A percentile compares a stretch with the other conserved stretches of the same genome.
Evolutionary conservation across 129 eudicot species (phyloP).

Genomic region (Erigeron canadensis): DNA sequence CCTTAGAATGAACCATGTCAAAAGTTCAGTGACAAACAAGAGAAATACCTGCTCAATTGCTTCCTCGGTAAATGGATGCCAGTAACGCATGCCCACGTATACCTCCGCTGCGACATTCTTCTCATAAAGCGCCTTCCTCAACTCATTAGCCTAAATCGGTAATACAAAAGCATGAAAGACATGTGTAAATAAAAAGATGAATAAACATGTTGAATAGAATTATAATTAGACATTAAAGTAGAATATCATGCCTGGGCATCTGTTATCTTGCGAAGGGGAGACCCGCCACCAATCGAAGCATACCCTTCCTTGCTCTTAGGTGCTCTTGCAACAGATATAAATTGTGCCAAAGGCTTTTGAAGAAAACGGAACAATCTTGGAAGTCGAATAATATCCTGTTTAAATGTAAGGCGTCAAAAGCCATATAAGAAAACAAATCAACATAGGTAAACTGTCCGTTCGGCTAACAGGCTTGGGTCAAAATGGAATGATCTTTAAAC

Average conservation of each 20-base stretch:
- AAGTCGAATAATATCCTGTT: slow-evolving; percentile 91
- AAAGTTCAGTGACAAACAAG: not conserved
- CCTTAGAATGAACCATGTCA: not conserved
- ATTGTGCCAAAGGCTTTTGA: slow-evolving; percentile 95
- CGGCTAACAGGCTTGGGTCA: not conserved
- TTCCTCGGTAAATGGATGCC: slow-evolving; percentile 99
- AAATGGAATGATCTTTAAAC: not conserved
- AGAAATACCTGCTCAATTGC: slow-evolving; percentile 85
- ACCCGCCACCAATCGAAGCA: slow-evolving; percentile 99
- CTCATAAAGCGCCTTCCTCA: slow-evolving; percentile 76
- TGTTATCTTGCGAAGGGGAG: slow-evolving; percentile 93
- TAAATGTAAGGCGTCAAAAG: slow-evolving; percentile 14
- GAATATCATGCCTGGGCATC: slow-evolving; percentile 82
- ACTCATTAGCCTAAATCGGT: slow-evolving; percentile 70
- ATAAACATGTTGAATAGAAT: not conserved
- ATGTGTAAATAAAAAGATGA: not conserved
- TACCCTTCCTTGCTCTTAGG: slow-evolving; percentile 99
- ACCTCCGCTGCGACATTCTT: slow-evolving; percentile 95
- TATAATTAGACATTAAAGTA: slow-evolving; percentile 1
- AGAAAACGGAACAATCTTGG: slow-evolving; percentile 94
- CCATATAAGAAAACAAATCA: not conserved
- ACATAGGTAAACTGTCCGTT: no score
- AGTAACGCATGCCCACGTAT: slow-evolving; percentile 97
- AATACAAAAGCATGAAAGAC: no score
- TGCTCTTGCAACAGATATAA: slow-evolving; percentile 90